Evolutionary conservation across 371 early-diverging fungal genomes (phyloP), one percentile per base, ranked within the genome.

Genomic region (Blakeslea trispora): DNA sequence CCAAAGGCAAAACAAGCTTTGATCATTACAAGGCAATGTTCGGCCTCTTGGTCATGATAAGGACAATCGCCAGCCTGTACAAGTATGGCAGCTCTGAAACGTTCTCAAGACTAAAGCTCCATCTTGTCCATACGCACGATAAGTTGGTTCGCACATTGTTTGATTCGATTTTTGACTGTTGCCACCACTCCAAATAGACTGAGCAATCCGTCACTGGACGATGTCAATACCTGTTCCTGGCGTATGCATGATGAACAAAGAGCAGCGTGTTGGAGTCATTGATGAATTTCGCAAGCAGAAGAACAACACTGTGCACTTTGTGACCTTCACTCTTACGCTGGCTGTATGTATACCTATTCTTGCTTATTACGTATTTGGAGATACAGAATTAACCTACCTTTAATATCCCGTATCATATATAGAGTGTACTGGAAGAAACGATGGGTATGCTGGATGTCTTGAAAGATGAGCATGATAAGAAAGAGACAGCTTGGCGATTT

Each of bases 1-100:
- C 41, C 49, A 51, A 62, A 42, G 53, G 8, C 9, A 55, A 47
- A 43, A 52, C 53, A 35, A 35, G 10, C 23, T 62, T 56, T 56
- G 63, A 50, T n/a, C 53, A 63, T 53, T 48, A 63, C 37, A 63
- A 63, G 37, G 63, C 63, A 1, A 56, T 57, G 53, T 53, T 57
- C 44, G 57, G 55, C 23, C 40, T 55, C 7, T 17, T 55, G 34
- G n/a, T 45, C 22, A 61, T 55, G 45, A 45, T 61, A 23, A 19
- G 13, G 14, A 45, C 50, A 15, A 24, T 63, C 49, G 53, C 53
- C 47, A 37, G 45, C 18, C 17, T 35, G 13, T 51, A 24, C 17
- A 48, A 57, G 31, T 48, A 63, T 47, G 53, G 49, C 24, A 57
- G 57, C 53, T 63, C 52, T 35, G 28, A 63, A 35, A 37, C 37